Percentiles rank a stretch among this genome's conserved stretches.
phyloP scores from a whole-genome alignment of 805 yeast genomes.

The Isabelozyma rhagii region DNA sequence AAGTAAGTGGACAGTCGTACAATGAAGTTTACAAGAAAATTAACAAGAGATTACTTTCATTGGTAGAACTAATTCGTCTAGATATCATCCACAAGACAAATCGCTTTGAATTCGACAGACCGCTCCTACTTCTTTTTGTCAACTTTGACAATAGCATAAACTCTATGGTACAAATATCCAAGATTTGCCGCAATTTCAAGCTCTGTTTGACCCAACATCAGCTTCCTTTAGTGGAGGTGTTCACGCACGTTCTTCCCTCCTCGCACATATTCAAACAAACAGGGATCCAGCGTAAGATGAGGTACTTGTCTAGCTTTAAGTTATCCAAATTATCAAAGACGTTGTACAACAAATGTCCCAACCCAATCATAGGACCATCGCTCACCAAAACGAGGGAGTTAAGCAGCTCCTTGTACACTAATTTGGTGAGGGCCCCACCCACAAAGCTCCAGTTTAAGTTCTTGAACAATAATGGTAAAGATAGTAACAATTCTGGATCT shows the following conservation, averaged over 20 bases:
- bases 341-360: conserved; percentile 58
- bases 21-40: conserved; percentile 27
- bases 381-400: conserved; percentile 5
- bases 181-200: conserved; percentile 47
- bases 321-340: conserved; percentile 47
- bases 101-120: conserved; percentile 42
- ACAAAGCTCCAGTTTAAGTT: conserved; percentile 33
- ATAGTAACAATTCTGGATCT: conserved; percentile 14
- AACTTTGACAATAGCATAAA: conserved; percentile 40
- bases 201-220: conserved; percentile 33
- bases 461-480: conserved; percentile 15
- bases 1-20: conserved; percentile 13
- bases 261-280: conserved; percentile 18
- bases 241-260: conserved; percentile 35
- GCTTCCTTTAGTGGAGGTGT: conserved; percentile 35
- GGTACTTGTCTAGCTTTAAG: conserved; percentile 29
- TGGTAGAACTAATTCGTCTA: conserved; percentile 35
- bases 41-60: conserved; percentile 22
- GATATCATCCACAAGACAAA: conserved; percentile 41
- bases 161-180: conserved; percentile 46
- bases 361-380: conserved; percentile 3
- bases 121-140: conserved; percentile 50
- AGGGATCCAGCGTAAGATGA: conserved; percentile 12
- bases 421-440: conserved; percentile 37
- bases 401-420: conserved; percentile 21